Evolutionary conservation across 306 rosid species (phyloP), one percentile per base, ranked within the genome.

Genomic region (Senna siamea): DNA sequence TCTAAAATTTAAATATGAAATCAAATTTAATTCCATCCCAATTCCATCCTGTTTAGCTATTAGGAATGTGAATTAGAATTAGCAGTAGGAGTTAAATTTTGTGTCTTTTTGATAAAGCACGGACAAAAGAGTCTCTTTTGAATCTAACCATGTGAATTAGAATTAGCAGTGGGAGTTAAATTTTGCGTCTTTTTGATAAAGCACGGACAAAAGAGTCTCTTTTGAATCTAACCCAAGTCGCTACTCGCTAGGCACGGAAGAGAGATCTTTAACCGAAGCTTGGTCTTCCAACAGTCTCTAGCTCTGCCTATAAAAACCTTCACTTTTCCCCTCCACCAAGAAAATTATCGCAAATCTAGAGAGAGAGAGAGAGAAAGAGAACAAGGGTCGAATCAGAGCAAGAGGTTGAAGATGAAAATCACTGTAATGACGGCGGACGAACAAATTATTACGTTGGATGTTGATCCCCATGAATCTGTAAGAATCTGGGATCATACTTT

Each of bases 401-500:
- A n/a, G n/a, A 48, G 63, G 54, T 57, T 38, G 76, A 79, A 82
- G 85, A 92, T 93, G 98, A 93, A 83, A 83, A 89, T 93, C 89
- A 93, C 97, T 64, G 94, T 93, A 52, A 93, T 93, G 97, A 87
- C 96, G 23, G 83, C 92, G 26, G 97, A 85, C 56, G 96, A 93
- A 61, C 96, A 91, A 81, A 86, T 91, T 70, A 75, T 93, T 78
- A 43, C 79, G 7, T 74, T 93, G 58, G 98, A 91, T 69, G 97
- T 93, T 51, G 98, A 93, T 87, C 86, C 96, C 58, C 82, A 93
- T 23, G 98, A 93, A 87, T 85, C 98, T 78, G 98, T 93, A 88
- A 76, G 47, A 30, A 78, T 79, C 81, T 44, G 70, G 56, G 2
- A 55, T 76, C 56, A 59, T 53, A 26, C 38, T 54, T 55, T 73